Base-by-base conservation (phyloP, 1,284 basidiomycete species). In the Fomitiporia mediterranea region DNA sequence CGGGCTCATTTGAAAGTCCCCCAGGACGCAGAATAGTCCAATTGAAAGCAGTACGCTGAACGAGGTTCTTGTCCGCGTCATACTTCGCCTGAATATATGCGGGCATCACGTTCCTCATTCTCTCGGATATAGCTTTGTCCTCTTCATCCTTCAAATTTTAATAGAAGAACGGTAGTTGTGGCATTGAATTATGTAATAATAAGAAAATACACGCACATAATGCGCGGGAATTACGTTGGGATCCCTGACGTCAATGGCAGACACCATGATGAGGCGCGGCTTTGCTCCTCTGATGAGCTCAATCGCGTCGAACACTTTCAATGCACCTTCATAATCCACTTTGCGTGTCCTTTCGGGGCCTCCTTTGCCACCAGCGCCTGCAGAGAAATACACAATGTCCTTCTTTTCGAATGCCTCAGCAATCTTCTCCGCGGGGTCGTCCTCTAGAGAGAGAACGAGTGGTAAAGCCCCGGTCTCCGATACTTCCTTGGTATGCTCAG, bases 1-100 rank as follows among this genome's bases (percentile, higher is more conserved):
- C 81, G 0, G 79, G 72, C 1, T 77, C 74, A 56, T 86, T 75
- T 0, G 70, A 75, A 13, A 91, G 72, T 0, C 70, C 70, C 2
- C 83, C 83, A 2, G 89, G 87, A 2, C 88, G 80, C 13, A 91
- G 69, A 38, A 90, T 84, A 5, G 82, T 83, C 80, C 80, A 90
- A 43, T 82, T 76, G 70, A 91, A 86, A 0, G 74, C 66, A 17
- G 75, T 77, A 27, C 85, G 77, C 43, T 70, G 65, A 21, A 75
- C 75, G 5, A 91, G 78, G 61, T 84, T 79, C 65, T 82, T 79
- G 69, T 91, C 87, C 3, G 87, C 86, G 58, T 83, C 78, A 66
- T 84, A 81, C 65, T 89, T 89, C 67, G 78, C 81, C 54, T 83
- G 71, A 69, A 83, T 75, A 64, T 86, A 86, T 51, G 65, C 60